These are phyloP conservation scores for Leptosphaerulina australis DNA, from an alignment of 2,329 filamentous ascomycete species.

Conservation along the genomic window DNA sequence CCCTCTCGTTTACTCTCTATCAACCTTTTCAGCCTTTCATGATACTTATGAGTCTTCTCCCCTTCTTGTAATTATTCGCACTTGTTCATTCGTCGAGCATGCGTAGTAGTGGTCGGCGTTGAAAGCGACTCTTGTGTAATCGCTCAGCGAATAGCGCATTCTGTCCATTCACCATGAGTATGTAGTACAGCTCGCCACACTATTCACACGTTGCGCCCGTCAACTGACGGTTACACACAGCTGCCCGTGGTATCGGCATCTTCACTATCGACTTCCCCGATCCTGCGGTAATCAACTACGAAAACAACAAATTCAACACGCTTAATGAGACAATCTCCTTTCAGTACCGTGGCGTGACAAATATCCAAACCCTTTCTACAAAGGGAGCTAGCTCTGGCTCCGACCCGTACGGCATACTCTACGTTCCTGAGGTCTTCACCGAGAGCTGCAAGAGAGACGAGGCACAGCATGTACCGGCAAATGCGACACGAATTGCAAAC, in stretches of 20 bases:
- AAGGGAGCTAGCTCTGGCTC: slow-evolving; percentile 67
- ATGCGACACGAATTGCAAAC: slow-evolving; percentile 74
- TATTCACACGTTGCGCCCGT: neutral
- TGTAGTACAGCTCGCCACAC: slow-evolving; percentile 13
- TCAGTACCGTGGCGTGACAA: slow-evolving; percentile 51
- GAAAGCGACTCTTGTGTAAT: slow-evolving; percentile 13
- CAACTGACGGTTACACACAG: slow-evolving; percentile 31
- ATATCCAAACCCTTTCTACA: slow-evolving; percentile 77
- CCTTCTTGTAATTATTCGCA: neutral
- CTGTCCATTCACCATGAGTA: slow-evolving; percentile 47
- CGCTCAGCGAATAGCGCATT: slow-evolving; percentile 12
- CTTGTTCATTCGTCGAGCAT: slow-evolving; percentile 22
- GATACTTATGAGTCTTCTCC: neutral
- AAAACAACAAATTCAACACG: slow-evolving; percentile 41
- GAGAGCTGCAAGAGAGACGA: slow-evolving; percentile 69
- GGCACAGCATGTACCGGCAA: slow-evolving; percentile 70
- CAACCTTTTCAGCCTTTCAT: neutral
- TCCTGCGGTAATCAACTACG: slow-evolving; percentile 34
- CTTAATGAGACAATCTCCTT: slow-evolving; percentile 44
- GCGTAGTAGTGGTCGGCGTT: slow-evolving; percentile 10
- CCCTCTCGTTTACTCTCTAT: slow-evolving; percentile 5
- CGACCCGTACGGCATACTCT: slow-evolving; percentile 78
- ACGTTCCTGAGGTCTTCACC: slow-evolving; percentile 73
- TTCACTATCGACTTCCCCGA: slow-evolving; percentile 48
- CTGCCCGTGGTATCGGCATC: slow-evolving; percentile 43